Evolutionary conservation across 306 rosid genomes (phyloP).

Genomic region (Rubus idaeus): DNA sequence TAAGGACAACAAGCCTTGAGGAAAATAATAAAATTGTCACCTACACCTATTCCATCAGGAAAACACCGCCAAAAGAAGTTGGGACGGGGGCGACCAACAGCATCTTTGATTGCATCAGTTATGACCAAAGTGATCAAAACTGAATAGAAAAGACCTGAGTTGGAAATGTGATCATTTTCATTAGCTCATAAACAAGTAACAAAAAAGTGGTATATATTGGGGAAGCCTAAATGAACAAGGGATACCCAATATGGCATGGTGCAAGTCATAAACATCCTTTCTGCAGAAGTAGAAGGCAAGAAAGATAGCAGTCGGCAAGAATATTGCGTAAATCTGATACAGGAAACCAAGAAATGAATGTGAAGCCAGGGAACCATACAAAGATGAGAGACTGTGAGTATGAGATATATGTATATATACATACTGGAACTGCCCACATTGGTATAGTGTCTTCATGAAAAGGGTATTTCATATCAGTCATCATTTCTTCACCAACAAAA

Average conservation of each 20-base stretch:
- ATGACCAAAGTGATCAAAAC: constrained; percentile 53
- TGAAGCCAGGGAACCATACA: background rate
- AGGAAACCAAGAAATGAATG: background rate
- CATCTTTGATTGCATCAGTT: constrained; percentile 52
- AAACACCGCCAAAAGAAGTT: constrained; percentile 53
- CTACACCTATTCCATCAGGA: constrained; percentile 40
- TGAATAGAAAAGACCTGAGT: constrained; percentile 39
- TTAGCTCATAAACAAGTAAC: background rate
- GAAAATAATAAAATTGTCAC: constrained; percentile 9
- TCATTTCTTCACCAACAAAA: constrained; percentile 45
- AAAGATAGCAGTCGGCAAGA: constrained; percentile 39
- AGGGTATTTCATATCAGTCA: constrained; percentile 40
- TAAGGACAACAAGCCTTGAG: background rate
- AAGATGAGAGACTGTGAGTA: background rate
- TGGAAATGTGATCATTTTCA: constrained; percentile 1
- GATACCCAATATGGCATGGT: constrained; percentile 49
- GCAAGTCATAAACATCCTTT: constrained; percentile 48
- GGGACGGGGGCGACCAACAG: constrained; percentile 59
- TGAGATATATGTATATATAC: background rate
- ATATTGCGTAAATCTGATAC: constrained; percentile 36
- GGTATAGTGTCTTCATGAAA: constrained; percentile 42
- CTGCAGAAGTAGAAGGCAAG: constrained; percentile 28
- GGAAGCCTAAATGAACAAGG: background rate
- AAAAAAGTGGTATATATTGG: background rate
- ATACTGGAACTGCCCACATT: constrained; percentile 52